phyloP scores from a whole-genome alignment of 495 filamentous ascomycete species.

The Aspergillus indologenus region DNA sequence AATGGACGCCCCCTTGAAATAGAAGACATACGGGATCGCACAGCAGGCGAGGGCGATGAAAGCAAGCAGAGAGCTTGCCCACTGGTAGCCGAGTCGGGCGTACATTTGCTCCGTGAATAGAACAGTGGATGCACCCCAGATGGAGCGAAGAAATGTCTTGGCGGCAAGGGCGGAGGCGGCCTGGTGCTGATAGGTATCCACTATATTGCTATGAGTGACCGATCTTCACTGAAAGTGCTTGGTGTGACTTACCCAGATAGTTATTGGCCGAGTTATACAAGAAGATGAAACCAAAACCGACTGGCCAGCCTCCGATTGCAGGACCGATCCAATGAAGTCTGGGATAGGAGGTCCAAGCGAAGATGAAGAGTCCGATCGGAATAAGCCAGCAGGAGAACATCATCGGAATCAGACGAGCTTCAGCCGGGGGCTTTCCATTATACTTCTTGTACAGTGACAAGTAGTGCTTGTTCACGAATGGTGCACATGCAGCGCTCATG shows the following conservation, averaged over 20 bases:
- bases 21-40: constrained; percentile 74
- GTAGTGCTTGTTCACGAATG: constrained; percentile 75
- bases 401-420: constrained; percentile 77
- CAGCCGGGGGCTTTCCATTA: constrained; percentile 68
- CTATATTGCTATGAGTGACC: constrained; percentile 32
- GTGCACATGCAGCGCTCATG: constrained; percentile 60
- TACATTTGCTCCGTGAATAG: constrained; percentile 85
- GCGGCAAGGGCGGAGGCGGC: constrained; percentile 83
- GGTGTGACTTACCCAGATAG: constrained; percentile 52
- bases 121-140: constrained; percentile 74
- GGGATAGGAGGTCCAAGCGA: constrained; percentile 76
- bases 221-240: not conserved
- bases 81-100: constrained; percentile 64
- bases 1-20: constrained; percentile 67
- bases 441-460: constrained; percentile 55
- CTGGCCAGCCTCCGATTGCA: constrained; percentile 66
- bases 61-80: constrained; percentile 68
- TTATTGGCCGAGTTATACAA: constrained; percentile 84
- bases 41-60: constrained; percentile 73
- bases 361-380: constrained; percentile 76
- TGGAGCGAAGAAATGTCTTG: constrained; percentile 73
- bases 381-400: constrained; percentile 81
- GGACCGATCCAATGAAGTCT: constrained; percentile 67
- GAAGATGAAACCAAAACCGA: constrained; percentile 85
- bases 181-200: constrained; percentile 81